Percentiles rank a stretch among this genome's conserved stretches.
Conservation (phyloP, 768 basidiomycete genomes). For the Floccularia luteovirens region DNA sequence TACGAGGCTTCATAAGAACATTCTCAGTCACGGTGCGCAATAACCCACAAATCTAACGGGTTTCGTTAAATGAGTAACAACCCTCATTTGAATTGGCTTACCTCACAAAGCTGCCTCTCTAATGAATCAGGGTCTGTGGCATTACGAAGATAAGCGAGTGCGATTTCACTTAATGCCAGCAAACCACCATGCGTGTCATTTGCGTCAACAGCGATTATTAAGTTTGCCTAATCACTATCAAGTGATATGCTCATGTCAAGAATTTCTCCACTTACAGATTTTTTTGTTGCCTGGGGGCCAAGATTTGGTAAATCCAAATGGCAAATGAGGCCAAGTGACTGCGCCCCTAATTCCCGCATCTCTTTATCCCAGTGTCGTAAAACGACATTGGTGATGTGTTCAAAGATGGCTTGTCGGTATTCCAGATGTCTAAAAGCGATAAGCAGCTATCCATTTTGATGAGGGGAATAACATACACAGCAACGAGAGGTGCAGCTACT, state of each 20-base stretch:
- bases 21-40: constrained; percentile 50
- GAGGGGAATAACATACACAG: constrained; percentile 51
- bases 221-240: constrained; percentile 30
- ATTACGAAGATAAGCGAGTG: constrained; percentile 43
- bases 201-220: constrained; percentile 58
- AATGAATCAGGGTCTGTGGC: constrained; percentile 18
- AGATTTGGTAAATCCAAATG: constrained; percentile 46
- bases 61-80: background rate
- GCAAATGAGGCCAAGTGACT: constrained; percentile 67
- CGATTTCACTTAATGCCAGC: constrained; percentile 67
- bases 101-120: constrained; percentile 36
- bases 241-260: constrained; percentile 3
- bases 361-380: constrained; percentile 84
- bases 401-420: constrained; percentile 62
- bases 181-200: constrained; percentile 78
- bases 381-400: constrained; percentile 68
- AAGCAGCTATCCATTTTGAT: background rate
- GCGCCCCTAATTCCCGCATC: constrained; percentile 73
- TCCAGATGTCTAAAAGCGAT: constrained; percentile 58
- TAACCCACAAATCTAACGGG: constrained; percentile 56
- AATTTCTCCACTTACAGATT: constrained; percentile 39
- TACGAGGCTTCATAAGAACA: constrained; percentile 56
- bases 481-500: constrained; percentile 80
- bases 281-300: constrained; percentile 37
- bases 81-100: constrained; percentile 17